These are phyloP conservation scores for Alternaria gaisen DNA, from an alignment of 2,329 filamentous ascomycete genomes.

Conservation along the genomic window DNA sequence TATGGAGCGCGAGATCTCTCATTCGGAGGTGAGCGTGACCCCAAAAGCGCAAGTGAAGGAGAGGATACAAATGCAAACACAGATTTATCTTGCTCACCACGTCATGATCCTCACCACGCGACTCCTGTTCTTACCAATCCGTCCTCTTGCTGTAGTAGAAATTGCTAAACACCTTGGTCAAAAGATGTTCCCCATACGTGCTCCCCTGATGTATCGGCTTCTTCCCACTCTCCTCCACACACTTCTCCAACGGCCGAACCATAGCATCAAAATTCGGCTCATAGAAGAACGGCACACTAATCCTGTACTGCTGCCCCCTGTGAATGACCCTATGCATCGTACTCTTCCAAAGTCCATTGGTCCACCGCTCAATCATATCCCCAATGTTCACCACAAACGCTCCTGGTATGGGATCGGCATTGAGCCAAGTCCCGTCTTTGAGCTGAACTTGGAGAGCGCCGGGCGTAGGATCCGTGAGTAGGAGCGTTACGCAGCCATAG, in stretches of 20 bases:
- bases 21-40: background rate
- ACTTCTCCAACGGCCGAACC: constrained; percentile 51
- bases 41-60: background rate
- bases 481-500: constrained; percentile 59
- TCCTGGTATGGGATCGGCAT: constrained; percentile 55
- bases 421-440: constrained; percentile 56
- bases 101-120: background rate
- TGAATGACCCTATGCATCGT: constrained; percentile 59
- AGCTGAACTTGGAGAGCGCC: constrained; percentile 55
- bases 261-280: constrained; percentile 56
- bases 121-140: constrained; percentile 27
- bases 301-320: constrained; percentile 48
- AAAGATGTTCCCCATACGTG: constrained; percentile 55
- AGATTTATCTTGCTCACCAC: background rate
- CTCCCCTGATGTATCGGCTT: constrained; percentile 41
- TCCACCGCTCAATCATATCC: constrained; percentile 60
- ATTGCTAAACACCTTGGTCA: constrained; percentile 55
- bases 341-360: constrained; percentile 54
- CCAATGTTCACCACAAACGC: constrained; percentile 61
- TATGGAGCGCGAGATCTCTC: background rate
- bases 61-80: background rate
- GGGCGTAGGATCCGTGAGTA: constrained; percentile 56
- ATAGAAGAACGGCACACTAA: constrained; percentile 61
- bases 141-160: constrained; percentile 48
- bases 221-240: constrained; percentile 47